phyloP scores from a whole-genome alignment of 768 basidiomycete species.

The Galerina sulciceps region DNA sequence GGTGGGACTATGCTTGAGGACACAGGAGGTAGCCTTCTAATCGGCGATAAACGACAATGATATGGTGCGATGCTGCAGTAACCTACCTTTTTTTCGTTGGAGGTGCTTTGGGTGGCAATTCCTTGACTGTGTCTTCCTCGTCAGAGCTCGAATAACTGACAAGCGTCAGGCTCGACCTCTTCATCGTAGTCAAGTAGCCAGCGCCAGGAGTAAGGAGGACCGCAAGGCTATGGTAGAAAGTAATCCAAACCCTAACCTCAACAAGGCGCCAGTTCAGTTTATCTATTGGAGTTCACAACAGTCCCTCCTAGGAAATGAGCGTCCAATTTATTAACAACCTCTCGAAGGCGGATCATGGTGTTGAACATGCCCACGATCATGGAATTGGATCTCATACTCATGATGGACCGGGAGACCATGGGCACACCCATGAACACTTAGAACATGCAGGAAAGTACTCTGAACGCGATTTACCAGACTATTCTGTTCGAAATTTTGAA shows the following conservation, averaged over 20 bases:
- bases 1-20: slow-evolving; percentile 42
- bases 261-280: no score
- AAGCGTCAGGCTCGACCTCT: not conserved
- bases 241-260: slow-evolving; percentile 29
- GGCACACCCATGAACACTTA: slow-evolving; percentile 93
- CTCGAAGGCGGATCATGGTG: slow-evolving; percentile 30
- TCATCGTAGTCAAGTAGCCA: not conserved
- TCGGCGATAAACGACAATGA: not conserved
- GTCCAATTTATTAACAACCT: slow-evolving; percentile 81
- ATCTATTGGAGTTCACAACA: no score
- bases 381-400: slow-evolving; percentile 58
- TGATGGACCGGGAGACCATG: slow-evolving; percentile 74
- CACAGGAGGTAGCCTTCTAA: slow-evolving; percentile 10
- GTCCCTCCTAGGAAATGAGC: slow-evolving; percentile 55
- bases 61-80: not conserved
- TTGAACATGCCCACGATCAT: slow-evolving; percentile 63
- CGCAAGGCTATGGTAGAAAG: no score
- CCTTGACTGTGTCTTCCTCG: not conserved
- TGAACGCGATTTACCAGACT: slow-evolving; percentile 93
- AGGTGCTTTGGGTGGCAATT: not conserved
- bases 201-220: no score
- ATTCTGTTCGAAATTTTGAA: slow-evolving; percentile 78
- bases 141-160: not conserved
- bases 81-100: not conserved
- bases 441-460: slow-evolving; percentile 90